Evolutionary conservation across 768 basidiomycete species (phyloP).

Genomic region (Naganishia randhawae): DNA sequence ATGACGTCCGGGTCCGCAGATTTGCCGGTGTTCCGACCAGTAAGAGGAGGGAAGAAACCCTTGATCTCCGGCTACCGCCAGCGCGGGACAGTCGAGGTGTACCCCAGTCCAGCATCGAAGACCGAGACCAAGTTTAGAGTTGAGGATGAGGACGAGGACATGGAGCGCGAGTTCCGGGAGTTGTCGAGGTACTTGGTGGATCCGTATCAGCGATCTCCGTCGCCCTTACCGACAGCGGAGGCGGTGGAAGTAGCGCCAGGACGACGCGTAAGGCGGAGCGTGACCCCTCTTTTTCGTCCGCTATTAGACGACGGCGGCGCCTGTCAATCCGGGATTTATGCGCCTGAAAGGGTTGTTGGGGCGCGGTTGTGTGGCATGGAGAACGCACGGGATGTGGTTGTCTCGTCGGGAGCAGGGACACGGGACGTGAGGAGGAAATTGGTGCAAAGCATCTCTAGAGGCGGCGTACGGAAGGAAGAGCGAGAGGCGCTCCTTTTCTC

Average conservation of each 20-base stretch:
- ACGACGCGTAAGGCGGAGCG: background rate
- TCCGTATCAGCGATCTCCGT: slow-evolving; percentile 1
- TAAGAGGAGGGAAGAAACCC: too few species aligned
- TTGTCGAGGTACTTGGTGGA: background rate
- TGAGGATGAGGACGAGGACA: background rate
- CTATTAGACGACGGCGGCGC: background rate
- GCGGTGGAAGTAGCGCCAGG: too few species aligned
- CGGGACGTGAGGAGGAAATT: too few species aligned
- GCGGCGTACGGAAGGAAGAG: background rate
- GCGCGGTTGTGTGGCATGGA: background rate
- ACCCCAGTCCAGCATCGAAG: background rate
- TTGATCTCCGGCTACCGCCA: too few species aligned
- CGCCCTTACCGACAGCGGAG: background rate
- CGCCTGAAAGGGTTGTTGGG: background rate
- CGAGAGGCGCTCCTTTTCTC: background rate
- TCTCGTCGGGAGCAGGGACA: background rate
- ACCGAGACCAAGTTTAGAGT: background rate
- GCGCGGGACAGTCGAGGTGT: background rate
- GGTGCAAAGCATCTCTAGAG: too few species aligned
- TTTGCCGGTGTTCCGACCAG: too few species aligned
- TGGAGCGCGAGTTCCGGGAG: background rate
- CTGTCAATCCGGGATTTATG: background rate
- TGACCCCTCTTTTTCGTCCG: background rate
- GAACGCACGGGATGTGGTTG: background rate
- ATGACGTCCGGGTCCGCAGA: too few species aligned